These are phyloP conservation scores for Pneumocystis murina DNA, from an alignment of 1,139 yeast genomes.

Conservation along the genomic window DNA sequence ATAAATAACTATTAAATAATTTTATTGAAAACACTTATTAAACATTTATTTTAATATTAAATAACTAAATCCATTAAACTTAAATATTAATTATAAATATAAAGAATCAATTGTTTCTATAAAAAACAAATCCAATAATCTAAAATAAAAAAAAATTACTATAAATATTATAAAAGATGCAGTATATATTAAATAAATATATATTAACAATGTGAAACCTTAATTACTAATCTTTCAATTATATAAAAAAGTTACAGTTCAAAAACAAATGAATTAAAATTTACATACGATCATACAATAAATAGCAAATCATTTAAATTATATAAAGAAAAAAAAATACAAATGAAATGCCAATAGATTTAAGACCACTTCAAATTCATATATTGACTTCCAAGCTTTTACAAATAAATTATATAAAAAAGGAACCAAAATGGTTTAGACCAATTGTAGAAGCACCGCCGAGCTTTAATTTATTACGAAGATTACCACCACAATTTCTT, in stretches of 20 bases:
- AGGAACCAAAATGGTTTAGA: constrained; percentile 17
- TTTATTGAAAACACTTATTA: no score
- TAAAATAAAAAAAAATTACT: no score
- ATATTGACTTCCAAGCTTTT: background rate
- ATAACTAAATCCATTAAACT: no score
- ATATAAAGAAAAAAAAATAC: background rate
- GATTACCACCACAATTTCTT: background rate
- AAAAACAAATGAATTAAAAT: background rate
- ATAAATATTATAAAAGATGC: no score
- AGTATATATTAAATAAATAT: no score
- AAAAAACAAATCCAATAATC: no score
- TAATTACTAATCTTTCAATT: no score
- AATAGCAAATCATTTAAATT: background rate
- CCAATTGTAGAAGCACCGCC: constrained; percentile 18
- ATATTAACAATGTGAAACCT: no score
- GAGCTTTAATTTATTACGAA: constrained; percentile 10
- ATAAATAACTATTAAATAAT: no score
- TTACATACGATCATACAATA: background rate
- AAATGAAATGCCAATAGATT: background rate
- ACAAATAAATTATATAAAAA: background rate
- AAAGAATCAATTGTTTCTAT: no score
- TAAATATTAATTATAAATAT: no score
- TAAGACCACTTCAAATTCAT: background rate
- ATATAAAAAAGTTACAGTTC: background rate
- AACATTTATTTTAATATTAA: no score